Conservation (phyloP, 2,329 filamentous ascomycete species). For the Xylariaceae sp. region DNA sequence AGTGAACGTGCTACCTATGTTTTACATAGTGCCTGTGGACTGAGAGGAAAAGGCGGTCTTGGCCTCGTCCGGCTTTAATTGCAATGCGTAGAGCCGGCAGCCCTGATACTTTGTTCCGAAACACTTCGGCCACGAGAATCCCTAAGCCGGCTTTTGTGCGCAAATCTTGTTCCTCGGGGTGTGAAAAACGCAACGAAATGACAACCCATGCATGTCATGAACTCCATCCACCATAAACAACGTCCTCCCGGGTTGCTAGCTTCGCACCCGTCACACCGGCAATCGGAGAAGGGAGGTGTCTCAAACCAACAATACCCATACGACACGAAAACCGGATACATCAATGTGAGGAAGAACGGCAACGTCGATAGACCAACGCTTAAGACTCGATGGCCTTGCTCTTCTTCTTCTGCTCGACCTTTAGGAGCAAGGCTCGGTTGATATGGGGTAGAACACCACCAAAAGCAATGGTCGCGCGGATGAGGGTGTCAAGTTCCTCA, state of each 20-base stretch:
- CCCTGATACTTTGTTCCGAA: neutral
- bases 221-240: slow-evolving; percentile 5
- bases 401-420: slow-evolving; percentile 98
- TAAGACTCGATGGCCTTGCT: slow-evolving; percentile 50
- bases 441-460: slow-evolving; percentile 98
- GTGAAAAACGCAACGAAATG: slow-evolving; percentile 11
- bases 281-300: slow-evolving; percentile 4
- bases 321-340: slow-evolving; percentile 6
- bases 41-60: neutral
- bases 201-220: slow-evolving; percentile 8
- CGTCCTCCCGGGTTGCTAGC: neutral
- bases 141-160: neutral
- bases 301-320: slow-evolving; percentile 14
- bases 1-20: slow-evolving; percentile 20
- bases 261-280: slow-evolving; percentile 5
- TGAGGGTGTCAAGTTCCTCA: slow-evolving; percentile 95
- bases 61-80: slow-evolving; percentile 10
- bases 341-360: slow-evolving; percentile 10
- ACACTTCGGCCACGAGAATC: neutral
- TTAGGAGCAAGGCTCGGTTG: slow-evolving; percentile 91
- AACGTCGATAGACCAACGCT: slow-evolving; percentile 13
- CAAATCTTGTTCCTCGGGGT: neutral
- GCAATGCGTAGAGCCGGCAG: slow-evolving; percentile 10
- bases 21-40: slow-evolving; percentile 18
- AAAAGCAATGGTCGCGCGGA: slow-evolving; percentile 95